A percentile compares a stretch with the other conserved stretches of the same genome.
Evolutionary conservation across 768 basidiomycete species (phyloP).

Genomic region (Amanita rimosa): DNA sequence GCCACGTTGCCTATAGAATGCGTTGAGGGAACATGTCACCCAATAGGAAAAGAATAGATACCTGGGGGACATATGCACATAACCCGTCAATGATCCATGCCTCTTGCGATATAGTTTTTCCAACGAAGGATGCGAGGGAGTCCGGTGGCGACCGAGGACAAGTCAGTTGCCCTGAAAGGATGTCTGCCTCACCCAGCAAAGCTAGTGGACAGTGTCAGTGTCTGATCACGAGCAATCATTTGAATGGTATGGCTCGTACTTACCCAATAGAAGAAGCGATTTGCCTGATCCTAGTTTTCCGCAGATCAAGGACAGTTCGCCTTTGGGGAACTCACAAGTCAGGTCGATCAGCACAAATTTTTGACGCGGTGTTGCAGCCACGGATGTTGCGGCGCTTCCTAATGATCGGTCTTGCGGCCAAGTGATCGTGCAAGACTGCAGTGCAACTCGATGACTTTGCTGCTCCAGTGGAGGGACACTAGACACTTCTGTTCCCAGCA

Average conservation of each 20-base stretch:
- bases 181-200: conserved; percentile 80
- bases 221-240: not conserved
- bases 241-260: not conserved
- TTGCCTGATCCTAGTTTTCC: conserved; percentile 89
- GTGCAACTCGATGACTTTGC: conserved; percentile 51
- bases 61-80: conserved; percentile 84
- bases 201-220: conserved; percentile 23
- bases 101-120: conserved; percentile 28
- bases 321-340: conserved; percentile 64
- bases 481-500: conserved; percentile 61
- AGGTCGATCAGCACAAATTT: conserved; percentile 80
- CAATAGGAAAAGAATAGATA: conserved; percentile 23
- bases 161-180: conserved; percentile 62
- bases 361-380: conserved; percentile 36
- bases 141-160: conserved; percentile 84
- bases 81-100: conserved; percentile 72
- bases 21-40: conserved; percentile 15
- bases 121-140: conserved; percentile 50
- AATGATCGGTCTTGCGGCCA: conserved; percentile 75
- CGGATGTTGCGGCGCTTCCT: conserved; percentile 37
- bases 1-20: conserved; percentile 40
- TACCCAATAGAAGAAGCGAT: conserved; percentile 57
- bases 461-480: conserved; percentile 44
- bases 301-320: conserved; percentile 74
- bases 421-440: conserved; percentile 80